Evolutionary conservation across 148 eudicot species (phyloP).

Genomic region (Chenopodium album): DNA sequence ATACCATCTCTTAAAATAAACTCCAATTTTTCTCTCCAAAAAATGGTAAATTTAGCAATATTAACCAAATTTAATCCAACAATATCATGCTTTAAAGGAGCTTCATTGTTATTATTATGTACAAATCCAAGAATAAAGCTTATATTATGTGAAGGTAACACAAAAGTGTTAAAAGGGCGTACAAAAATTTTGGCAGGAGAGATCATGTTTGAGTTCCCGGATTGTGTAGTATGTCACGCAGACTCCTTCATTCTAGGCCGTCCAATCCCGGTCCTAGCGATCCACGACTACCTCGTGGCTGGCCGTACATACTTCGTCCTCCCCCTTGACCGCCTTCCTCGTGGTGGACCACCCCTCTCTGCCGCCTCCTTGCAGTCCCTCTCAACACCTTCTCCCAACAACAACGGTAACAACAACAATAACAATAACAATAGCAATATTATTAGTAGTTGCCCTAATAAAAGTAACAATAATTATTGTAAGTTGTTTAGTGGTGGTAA

Average conservation of each 20-base stretch:
- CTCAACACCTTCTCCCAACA: conserved; percentile 18
- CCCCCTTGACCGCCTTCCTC: conserved; percentile 60
- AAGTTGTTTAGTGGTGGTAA: conserved; percentile 19
- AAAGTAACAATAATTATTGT: background rate
- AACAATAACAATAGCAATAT: no score
- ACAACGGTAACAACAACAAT: background rate
- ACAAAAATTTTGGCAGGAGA: conserved; percentile 54
- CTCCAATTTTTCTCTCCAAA: background rate
- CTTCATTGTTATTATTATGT: background rate
- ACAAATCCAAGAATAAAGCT: conserved; percentile 36
- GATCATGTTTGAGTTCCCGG: conserved; percentile 89
- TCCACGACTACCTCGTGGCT: conserved; percentile 47
- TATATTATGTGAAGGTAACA: conserved; percentile 60
- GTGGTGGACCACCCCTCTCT: conserved; percentile 36
- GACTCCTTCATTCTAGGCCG: conserved; percentile 77
- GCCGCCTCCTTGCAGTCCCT: conserved; percentile 49
- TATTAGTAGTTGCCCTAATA: conserved; percentile 11
- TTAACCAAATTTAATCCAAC: conserved; percentile 4
- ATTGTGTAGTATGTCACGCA: conserved; percentile 72
- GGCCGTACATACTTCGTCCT: conserved; percentile 72
- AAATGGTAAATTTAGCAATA: background rate
- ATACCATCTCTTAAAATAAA: background rate
- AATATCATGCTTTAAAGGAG: conserved; percentile 20
- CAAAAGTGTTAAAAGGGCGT: conserved; percentile 37
- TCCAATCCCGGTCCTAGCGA: conserved; percentile 58